Evolutionary conservation across 129 eudicot species (phyloP).

Genomic region (Mikania micrantha): DNA sequence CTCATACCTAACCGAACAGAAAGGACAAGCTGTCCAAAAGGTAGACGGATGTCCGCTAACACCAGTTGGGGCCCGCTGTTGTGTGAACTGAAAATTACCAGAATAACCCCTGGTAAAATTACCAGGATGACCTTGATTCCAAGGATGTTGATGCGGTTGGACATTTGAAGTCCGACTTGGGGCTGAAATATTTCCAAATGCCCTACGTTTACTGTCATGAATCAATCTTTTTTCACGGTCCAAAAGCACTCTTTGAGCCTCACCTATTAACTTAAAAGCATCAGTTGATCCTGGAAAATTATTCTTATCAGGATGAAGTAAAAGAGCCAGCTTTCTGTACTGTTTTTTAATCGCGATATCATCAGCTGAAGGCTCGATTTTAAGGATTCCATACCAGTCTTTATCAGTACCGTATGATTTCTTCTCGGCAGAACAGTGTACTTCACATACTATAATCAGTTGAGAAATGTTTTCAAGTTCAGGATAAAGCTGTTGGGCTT

Average conservation of each 20-base stretch:
- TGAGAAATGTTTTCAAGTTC: conserved; percentile 47
- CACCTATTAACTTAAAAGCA: conserved; percentile 57
- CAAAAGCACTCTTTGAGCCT: conserved; percentile 62
- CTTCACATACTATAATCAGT: conserved; percentile 54
- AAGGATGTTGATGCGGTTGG: conserved; percentile 18
- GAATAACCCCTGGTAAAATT: conserved; percentile 3
- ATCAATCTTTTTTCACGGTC: conserved; percentile 34
- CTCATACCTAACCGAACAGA: conserved; percentile 41
- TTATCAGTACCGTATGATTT: conserved; percentile 39
- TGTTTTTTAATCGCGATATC: conserved; percentile 49
- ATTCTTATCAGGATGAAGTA: conserved; percentile 73
- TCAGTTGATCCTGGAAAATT: conserved; percentile 56
- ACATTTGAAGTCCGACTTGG: conserved; percentile 21
- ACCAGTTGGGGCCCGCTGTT: conserved; percentile 15
- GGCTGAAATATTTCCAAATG: conserved; percentile 9
- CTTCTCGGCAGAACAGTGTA: conserved; percentile 45
- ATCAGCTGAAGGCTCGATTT: conserved; percentile 42
- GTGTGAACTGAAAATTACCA: conserved; percentile 11
- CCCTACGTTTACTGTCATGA: conserved; percentile 37
- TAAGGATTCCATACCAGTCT: conserved; percentile 62
- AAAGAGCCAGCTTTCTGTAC: conserved; percentile 50
- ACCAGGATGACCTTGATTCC: conserved; percentile 23
- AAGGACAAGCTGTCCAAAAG: conserved; percentile 72
- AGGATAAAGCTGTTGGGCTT: conserved; percentile 62
- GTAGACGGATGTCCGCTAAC: conserved; percentile 11